These are phyloP conservation scores for Fragaria vesca DNA, from an alignment of 306 rosid species.

Conservation along the genomic window DNA sequence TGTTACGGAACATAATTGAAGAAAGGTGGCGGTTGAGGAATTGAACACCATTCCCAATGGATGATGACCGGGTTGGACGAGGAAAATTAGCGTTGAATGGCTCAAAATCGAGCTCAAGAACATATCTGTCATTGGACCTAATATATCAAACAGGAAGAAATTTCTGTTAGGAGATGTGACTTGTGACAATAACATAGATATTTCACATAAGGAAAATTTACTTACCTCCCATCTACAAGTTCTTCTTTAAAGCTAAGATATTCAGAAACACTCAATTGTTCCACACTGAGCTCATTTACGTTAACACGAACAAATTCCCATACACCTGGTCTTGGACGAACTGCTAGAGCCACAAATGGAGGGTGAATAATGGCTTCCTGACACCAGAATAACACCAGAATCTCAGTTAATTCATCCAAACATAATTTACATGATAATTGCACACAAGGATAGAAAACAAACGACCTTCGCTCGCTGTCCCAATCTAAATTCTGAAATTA, in stretches of 20 bases:
- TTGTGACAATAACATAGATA: neutral
- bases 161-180: neutral
- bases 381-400: constrained; percentile 29
- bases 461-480: neutral
- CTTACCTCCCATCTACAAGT: constrained; percentile 71
- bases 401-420: neutral
- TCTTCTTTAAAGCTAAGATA: constrained; percentile 86
- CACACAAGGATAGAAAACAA: neutral
- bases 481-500: neutral
- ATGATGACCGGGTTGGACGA: constrained; percentile 68
- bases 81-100: constrained; percentile 89
- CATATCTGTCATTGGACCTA: constrained; percentile 40
- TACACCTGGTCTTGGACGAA: constrained; percentile 93
- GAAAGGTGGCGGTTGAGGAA: constrained; percentile 90
- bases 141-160: neutral
- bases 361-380: constrained; percentile 86
- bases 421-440: neutral
- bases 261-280: constrained; percentile 77
- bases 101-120: constrained; percentile 86
- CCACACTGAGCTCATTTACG: constrained; percentile 75
- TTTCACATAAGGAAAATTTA: neutral
- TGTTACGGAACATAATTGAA: constrained; percentile 63
- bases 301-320: constrained; percentile 90
- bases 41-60: constrained; percentile 84
- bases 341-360: constrained; percentile 85